Evolutionary conservation across 1,284 basidiomycete genomes (phyloP).

Genomic region (Boletus albobrunnescens): DNA sequence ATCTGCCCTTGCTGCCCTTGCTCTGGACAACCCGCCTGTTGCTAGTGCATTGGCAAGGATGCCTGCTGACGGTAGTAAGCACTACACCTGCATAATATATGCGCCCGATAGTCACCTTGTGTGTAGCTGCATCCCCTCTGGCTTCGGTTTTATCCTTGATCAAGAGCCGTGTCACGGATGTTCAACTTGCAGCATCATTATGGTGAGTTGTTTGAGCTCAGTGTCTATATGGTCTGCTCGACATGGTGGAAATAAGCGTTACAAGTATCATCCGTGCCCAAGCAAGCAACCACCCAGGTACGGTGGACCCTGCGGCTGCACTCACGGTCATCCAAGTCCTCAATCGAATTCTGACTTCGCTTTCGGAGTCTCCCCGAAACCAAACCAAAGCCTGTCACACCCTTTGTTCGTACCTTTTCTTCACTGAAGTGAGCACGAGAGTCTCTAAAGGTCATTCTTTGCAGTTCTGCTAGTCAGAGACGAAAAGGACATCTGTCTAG

Average conservation of each 20-base stretch:
- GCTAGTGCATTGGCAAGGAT: constrained; percentile 46
- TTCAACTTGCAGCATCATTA: constrained; percentile 63
- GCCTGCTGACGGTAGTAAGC: constrained; percentile 39
- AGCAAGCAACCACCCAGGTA: constrained; percentile 25
- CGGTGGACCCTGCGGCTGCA: constrained; percentile 44
- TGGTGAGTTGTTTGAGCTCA: constrained; percentile 44
- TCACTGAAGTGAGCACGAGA: background rate
- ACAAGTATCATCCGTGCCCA: constrained; percentile 55
- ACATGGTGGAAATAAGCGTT: constrained; percentile 37
- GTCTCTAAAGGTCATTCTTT: background rate
- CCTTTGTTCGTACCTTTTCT: constrained; percentile 46
- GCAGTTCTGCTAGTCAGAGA: constrained; percentile 71
- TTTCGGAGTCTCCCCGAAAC: constrained; percentile 39
- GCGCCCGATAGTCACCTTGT: background rate
- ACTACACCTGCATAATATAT: constrained; percentile 3
- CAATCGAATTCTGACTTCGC: constrained; percentile 50
- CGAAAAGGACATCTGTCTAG: constrained; percentile 59
- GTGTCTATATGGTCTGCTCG: background rate
- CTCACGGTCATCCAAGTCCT: constrained; percentile 61
- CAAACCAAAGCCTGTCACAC: constrained; percentile 67
- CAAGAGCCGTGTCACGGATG: constrained; percentile 52
- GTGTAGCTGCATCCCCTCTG: constrained; percentile 36
- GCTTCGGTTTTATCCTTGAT: constrained; percentile 43
- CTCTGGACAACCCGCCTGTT: constrained; percentile 59
- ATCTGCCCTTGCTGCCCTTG: constrained; percentile 64